Evolutionary conservation across 805 yeast genomes (phyloP), one percentile per base, ranked within the genome.

Genomic region (Nakazawaea ernobii): DNA sequence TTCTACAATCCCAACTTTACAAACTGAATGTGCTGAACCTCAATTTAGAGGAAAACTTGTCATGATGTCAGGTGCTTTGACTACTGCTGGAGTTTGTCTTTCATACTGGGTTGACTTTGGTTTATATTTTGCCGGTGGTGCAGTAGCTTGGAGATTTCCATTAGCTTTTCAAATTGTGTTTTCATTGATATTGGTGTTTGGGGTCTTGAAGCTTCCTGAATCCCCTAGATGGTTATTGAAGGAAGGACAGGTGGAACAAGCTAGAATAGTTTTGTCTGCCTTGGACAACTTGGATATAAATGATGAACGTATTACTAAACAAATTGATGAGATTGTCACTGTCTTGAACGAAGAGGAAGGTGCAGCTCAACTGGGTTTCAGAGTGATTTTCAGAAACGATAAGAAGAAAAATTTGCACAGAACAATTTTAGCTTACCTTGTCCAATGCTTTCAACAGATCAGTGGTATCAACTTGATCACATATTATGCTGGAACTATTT

Each of bases 181-280:
- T 49, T 68, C 74, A 6, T 27, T 60, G 13, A 26, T 58, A 8
- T 55, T 64, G 32, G 41, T 61, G 13, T 54, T 57, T 6, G 49
- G 66, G 30, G 54, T 69, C 51, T 24, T 45, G 13, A 32, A 41
- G 8, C 43, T 53, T 20, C 81, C 81, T 32, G 82, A 77, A 55
- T 74, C 80, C 2, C 82, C 82, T 48, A 67, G 82, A 64, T 77
- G 81, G 79, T 70, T 77, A 53, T 59, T 76, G 46, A 71, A 73
- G 24, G 61, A 69, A 38, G 70, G 67, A 49, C 56, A 60, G 39
- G 61, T 61, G 51, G 73, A 69, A 17, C 74, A 74, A 51, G 78
- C 75, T 30, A 55, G 46, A 49, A 53, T 57, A 39, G 56, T 67
- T 14, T 59, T 71, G 54, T 59, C 65, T 39, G 67, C 67, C 15